phyloP scores from a whole-genome alignment of 257 asterid genomes.

The Fraxinus excelsior region DNA sequence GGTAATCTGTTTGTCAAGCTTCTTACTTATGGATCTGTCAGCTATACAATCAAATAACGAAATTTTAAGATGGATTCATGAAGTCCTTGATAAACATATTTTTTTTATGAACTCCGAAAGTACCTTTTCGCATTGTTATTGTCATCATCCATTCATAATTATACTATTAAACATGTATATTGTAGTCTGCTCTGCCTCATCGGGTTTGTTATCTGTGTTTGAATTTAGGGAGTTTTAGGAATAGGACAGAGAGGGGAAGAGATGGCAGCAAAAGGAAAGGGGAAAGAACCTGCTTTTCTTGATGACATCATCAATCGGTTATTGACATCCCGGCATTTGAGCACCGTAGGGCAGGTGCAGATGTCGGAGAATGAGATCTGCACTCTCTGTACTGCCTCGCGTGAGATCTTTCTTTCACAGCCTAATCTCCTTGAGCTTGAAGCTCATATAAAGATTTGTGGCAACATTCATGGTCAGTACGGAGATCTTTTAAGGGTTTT shows the following conservation, averaged over 20 bases:
- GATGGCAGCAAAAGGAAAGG: slow-evolving; percentile 74
- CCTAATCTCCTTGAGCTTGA: slow-evolving; percentile 94
- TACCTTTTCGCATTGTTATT: too few relatives aligned
- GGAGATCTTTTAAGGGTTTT: neutral
- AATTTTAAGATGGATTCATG: too few relatives aligned
- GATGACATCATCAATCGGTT: slow-evolving; percentile 80
- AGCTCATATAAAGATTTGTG: slow-evolving; percentile 96
- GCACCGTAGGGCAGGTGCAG: slow-evolving; percentile 57
- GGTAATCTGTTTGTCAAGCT: too few relatives aligned
- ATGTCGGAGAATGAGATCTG: slow-evolving; percentile 89
- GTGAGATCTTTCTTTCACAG: slow-evolving; percentile 84
- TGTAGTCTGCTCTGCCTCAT: neutral
- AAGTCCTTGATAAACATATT: too few relatives aligned
- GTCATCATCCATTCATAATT: too few relatives aligned
- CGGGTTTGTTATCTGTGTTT: neutral
- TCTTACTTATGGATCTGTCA: too few relatives aligned
- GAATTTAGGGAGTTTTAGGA: neutral
- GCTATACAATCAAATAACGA: too few relatives aligned
- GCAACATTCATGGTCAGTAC: slow-evolving; percentile 17
- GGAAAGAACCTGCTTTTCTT: slow-evolving; percentile 51
- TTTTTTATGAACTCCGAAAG: too few relatives aligned
- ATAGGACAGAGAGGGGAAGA: slow-evolving; percentile 18
- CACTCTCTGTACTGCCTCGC: slow-evolving; percentile 63
- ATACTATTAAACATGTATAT: too few relatives aligned
- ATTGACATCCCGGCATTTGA: slow-evolving; percentile 39